Evolutionary conservation across 306 rosid genomes (phyloP).

Genomic region (Glycine latifolia): DNA sequence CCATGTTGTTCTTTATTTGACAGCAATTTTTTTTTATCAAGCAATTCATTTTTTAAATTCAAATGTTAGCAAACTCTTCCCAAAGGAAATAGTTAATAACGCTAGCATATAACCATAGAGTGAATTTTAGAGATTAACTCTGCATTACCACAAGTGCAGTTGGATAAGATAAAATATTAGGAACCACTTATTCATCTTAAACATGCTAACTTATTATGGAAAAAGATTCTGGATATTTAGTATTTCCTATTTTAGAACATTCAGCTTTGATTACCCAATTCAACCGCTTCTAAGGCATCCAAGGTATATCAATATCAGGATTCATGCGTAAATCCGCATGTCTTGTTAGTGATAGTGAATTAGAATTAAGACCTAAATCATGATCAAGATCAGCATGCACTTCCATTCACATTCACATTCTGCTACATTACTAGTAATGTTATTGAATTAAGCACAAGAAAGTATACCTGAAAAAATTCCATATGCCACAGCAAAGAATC

Average conservation of each 20-base stretch:
- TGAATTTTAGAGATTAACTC: not conserved
- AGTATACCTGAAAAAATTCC: too few relatives aligned
- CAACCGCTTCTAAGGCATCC: not conserved
- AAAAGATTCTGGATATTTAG: not conserved
- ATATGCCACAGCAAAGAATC: too few relatives aligned
- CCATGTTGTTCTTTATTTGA: not conserved
- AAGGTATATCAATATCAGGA: not conserved
- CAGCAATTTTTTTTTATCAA: too few relatives aligned
- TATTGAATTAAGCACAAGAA: not conserved
- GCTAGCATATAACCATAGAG: not conserved
- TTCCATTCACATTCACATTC: not conserved
- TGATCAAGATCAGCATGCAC: constrained; percentile 12
- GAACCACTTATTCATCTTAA: too few relatives aligned
- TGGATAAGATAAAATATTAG: not conserved
- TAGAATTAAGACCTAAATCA: not conserved
- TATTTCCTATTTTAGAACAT: not conserved
- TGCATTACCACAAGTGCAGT: not conserved
- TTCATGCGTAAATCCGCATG: not conserved
- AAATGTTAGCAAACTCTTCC: not conserved
- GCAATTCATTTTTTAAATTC: not conserved
- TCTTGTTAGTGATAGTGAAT: not conserved
- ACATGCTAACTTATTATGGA: too few relatives aligned
- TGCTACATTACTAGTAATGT: constrained; percentile 1
- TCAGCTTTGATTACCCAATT: not conserved
- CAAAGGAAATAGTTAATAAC: not conserved